Evolutionary conservation across 805 yeast species (phyloP), one percentile per base, ranked within the genome.

Genomic region (Yarrowia keelungensis): DNA sequence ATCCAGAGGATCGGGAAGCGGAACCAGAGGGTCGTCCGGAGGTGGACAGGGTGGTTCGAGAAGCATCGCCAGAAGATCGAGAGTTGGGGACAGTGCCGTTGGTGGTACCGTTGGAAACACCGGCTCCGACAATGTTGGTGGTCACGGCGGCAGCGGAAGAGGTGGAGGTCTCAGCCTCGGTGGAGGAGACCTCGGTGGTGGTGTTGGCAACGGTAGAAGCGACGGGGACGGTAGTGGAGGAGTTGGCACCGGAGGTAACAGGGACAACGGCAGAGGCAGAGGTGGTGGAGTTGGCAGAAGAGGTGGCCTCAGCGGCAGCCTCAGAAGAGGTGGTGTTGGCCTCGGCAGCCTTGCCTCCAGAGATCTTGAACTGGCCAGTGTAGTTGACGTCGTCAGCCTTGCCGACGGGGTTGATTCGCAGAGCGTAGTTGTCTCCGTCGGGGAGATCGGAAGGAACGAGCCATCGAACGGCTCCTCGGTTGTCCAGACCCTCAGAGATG

Each of bases 401-500:
- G 65, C 74, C 74, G 50, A 73, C 75, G 66, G 71, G 71, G 67
- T 70, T 69, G 67, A 78, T 78, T 73, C 74, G 75, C 51, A 79
- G 70, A 38, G 79, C 77, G 74, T 79, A 79, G 68, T 74, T 68
- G 58, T 58, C 43, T 47, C 80, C 81, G 45, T 75, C 67, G 51
- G 69, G 36, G 41, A 79, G 43, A 47, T 71, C 68, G 64, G 68
- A 58, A 53, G 81, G 82, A 46, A 79, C 74, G 42, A 71, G 70
- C 82, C 82, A 79, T 61, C 73, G 71, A 65, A 76, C 79, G 51
- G 76, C 74, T 69, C 81, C 82, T 64, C 74, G 75, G 77, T 79
- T 79, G 65, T 75, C 69, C 62, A 78, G 69, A 66, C 72, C 66
- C 69, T 73, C 67, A 68, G 77, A 76, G 71, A 79, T 77, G 69